Evolutionary conservation across 2,329 filamentous ascomycete genomes (phyloP), one percentile per base, ranked within the genome.

Genomic region (Phoma herbarum): DNA sequence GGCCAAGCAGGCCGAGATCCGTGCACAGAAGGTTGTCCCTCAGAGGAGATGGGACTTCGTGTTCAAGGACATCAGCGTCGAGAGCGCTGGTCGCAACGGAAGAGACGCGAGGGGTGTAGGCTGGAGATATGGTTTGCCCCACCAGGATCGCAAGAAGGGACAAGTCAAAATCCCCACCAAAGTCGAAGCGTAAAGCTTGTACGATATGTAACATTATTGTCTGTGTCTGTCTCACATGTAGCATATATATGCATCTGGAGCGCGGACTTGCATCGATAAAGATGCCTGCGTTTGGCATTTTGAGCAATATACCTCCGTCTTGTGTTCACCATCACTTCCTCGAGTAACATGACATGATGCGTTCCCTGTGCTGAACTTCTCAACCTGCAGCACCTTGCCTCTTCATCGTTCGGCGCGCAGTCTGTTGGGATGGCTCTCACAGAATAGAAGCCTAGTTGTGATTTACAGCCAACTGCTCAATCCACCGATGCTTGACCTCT

Each of bases 81-180:
- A 87, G 70, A 81, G 79, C 43, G 84, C 80, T 6, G 86, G 86
- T 11, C 71, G 76, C 48, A 79, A 86, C 68, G 86, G 86, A 10
- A 81, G 85, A 65, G 80, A 80, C 29, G 73, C 77, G 22, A 75
- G 74, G 57, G 86, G 84, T 26, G 83, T 85, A 20, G 87, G 86
- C 14, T 82, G 81, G 65, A 79, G 86, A 63, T 89, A 89, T 69
- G 86, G 87, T 67, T 80, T 88, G 58, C 86, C 87, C 47, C 83
- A 83, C 65, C 78, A 86, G 68, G 86, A 88, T 61, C 79, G 87
- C 60, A 88, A 88, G 81, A 84, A 84, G 76, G 86, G 86, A 23
- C 77, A 82, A 62, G 78, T 87, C 67, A 89, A 89, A 80, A 88
- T 89, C 61, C 86, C 86, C 12, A 87, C 82, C 22, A 82, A 79